Evolutionary conservation across 2,329 filamentous ascomycete genomes (phyloP).

Genomic region (Metarhizium sp.): DNA sequence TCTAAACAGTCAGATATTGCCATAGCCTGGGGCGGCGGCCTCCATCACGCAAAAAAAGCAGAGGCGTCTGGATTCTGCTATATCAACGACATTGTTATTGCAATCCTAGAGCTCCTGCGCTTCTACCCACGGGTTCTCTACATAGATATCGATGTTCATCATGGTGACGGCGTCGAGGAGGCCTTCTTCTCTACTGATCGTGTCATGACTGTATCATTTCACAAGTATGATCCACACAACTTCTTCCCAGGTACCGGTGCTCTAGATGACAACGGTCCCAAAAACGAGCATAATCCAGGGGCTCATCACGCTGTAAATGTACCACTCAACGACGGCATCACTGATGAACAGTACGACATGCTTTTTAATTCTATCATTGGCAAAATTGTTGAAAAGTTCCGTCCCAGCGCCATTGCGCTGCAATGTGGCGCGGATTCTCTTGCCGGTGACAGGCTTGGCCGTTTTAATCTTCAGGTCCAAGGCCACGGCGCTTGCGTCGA

Average conservation of each 20-base stretch:
- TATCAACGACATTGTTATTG: slow-evolving; percentile 96
- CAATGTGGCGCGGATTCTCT: slow-evolving; percentile 95
- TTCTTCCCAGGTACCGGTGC: slow-evolving; percentile 93
- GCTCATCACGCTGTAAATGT: slow-evolving; percentile 88
- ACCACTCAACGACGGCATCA: slow-evolving; percentile 82
- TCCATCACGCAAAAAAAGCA: slow-evolving; percentile 92
- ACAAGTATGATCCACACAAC: slow-evolving; percentile 78
- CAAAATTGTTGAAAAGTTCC: slow-evolving; percentile 70
- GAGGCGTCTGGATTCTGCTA: slow-evolving; percentile 97
- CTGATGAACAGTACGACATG: slow-evolving; percentile 77
- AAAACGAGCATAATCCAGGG: slow-evolving; percentile 74
- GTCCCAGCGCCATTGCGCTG: slow-evolving; percentile 83
- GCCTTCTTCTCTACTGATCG: slow-evolving; percentile 84
- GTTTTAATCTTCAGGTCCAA: slow-evolving; percentile 94
- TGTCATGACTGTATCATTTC: slow-evolving; percentile 89
- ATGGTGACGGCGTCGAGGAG: slow-evolving; percentile 85
- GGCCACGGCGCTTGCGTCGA: slow-evolving; percentile 87
- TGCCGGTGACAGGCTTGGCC: slow-evolving; percentile 83
- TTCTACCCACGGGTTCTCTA: slow-evolving; percentile 81
- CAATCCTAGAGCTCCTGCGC: slow-evolving; percentile 78
- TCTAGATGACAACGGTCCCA: slow-evolving; percentile 75
- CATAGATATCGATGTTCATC: slow-evolving; percentile 89
- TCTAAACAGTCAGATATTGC: slow-evolving; percentile 87
- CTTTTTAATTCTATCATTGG: slow-evolving; percentile 79
- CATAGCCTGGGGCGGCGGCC: slow-evolving; percentile 92